Evolutionary conservation across 352 stramenopile species (phyloP).

Genomic region (Phytophthora cajani): DNA sequence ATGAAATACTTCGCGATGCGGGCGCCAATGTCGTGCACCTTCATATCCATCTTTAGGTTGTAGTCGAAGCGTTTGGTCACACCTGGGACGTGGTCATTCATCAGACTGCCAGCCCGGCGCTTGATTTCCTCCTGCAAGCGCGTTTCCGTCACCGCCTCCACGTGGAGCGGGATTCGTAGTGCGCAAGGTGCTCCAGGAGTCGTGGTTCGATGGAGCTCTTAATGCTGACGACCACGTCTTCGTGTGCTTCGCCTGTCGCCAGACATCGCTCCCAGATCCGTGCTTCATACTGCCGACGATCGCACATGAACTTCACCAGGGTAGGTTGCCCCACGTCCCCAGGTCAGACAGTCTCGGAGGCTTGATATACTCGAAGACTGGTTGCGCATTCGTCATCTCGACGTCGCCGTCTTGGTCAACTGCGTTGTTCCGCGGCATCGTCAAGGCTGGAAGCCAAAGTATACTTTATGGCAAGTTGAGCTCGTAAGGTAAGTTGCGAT

Average conservation of each 20-base stretch:
- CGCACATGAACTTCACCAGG: not conserved
- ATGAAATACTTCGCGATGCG: constrained; percentile 7
- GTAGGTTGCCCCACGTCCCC: not conserved
- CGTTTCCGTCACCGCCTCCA: not conserved
- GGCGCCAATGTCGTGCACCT: constrained; percentile 1
- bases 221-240: not conserved
- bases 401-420: not conserved
- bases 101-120: not conserved
- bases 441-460: not conserved
- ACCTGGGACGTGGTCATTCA: not conserved
- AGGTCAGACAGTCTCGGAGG: not conserved
- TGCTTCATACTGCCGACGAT: not conserved
- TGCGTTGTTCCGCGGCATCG: not conserved
- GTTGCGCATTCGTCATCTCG: not conserved
- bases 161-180: not conserved
- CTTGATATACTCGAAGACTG: not conserved
- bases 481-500: constrained; percentile 7
- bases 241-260: not conserved
- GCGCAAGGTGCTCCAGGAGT: not conserved
- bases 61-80: not conserved
- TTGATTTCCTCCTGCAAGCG: not conserved
- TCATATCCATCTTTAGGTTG: constrained; percentile 1
- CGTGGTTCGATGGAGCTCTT: not conserved
- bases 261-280: not conserved
- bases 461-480: constrained; percentile 1